Evolutionary conservation across 139 green algal species (phyloP).

Genomic region (Chlorella sp.): DNA sequence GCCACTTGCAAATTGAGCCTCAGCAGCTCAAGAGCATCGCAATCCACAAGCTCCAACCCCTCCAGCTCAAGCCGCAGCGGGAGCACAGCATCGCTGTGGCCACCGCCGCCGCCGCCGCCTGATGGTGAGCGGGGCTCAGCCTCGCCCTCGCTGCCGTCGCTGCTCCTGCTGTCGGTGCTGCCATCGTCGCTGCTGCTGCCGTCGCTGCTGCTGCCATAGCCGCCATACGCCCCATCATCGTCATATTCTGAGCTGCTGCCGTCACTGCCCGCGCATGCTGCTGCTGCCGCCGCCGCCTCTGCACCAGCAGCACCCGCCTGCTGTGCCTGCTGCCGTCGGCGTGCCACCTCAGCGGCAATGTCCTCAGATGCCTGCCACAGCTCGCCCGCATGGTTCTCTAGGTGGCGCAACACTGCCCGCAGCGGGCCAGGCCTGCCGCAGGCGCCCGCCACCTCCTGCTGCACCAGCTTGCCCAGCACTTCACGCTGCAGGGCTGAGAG

Average conservation of each 20-base stretch:
- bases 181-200: background rate
- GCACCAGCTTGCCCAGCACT: slow-evolving; percentile 32
- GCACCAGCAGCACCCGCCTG: background rate
- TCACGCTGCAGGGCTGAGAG: slow-evolving; percentile 5
- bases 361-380: slow-evolving; percentile 35
- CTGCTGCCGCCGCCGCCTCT: no score
- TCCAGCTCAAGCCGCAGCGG: slow-evolving; percentile 16
- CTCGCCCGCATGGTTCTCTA: slow-evolving; percentile 28
- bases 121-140: background rate
- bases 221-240: background rate
- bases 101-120: background rate
- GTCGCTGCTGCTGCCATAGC: background rate
- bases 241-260: background rate
- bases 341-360: slow-evolving; percentile 39
- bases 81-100: slow-evolving; percentile 15
- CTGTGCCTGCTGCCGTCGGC: background rate
- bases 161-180: background rate
- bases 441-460: background rate
- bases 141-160: background rate
- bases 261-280: background rate
- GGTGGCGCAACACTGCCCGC: background rate
- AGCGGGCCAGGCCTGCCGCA: slow-evolving; percentile 11
- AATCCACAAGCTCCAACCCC: slow-evolving; percentile 28
- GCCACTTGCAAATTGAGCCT: slow-evolving; percentile 27
- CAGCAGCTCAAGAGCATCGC: slow-evolving; percentile 39